Percentiles rank a stretch among this genome's conserved stretches.
Evolutionary conservation across 352 stramenopile species (phyloP).

Genomic region (Phytophthora idaei): DNA sequence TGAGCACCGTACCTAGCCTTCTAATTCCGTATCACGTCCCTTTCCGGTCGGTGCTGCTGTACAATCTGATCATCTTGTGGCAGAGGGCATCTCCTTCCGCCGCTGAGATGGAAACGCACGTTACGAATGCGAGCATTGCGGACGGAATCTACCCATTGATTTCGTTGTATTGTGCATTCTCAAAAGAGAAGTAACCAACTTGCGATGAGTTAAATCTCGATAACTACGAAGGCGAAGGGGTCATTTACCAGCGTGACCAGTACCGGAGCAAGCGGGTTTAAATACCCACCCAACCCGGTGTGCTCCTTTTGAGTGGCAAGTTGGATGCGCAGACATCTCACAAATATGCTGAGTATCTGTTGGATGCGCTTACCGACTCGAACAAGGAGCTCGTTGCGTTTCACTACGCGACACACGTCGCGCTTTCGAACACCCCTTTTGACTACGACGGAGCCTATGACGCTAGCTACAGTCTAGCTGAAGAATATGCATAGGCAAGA

Average conservation of each 20-base stretch:
- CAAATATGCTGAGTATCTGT: constrained; percentile 53
- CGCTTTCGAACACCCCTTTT: no score
- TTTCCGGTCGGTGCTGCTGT: no score
- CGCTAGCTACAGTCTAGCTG: not conserved
- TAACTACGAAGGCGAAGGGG: no score
- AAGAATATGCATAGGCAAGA: not conserved
- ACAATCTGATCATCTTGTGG: no score
- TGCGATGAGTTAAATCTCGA: constrained; percentile 14
- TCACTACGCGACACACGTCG: no score
- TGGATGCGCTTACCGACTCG: constrained; percentile 34
- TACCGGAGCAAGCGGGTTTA: constrained; percentile 53
- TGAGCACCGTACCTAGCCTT: no score
- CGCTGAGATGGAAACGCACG: no score
- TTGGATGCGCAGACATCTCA: constrained; percentile 55
- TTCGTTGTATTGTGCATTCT: constrained; percentile 25
- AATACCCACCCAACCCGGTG: constrained; percentile 32
- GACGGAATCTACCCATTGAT: no score
- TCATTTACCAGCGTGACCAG: constrained; percentile 47
- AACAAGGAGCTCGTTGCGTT: constrained; percentile 28
- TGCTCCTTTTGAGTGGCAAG: constrained; percentile 56
- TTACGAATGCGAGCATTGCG: no score
- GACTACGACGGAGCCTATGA: not conserved
- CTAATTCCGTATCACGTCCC: no score
- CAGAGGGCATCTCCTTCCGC: no score
- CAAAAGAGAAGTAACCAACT: constrained; percentile 36